These are phyloP conservation scores for Scedosporium boydii DNA, from an alignment of 2,329 filamentous ascomycete genomes.

Conservation along the genomic window DNA sequence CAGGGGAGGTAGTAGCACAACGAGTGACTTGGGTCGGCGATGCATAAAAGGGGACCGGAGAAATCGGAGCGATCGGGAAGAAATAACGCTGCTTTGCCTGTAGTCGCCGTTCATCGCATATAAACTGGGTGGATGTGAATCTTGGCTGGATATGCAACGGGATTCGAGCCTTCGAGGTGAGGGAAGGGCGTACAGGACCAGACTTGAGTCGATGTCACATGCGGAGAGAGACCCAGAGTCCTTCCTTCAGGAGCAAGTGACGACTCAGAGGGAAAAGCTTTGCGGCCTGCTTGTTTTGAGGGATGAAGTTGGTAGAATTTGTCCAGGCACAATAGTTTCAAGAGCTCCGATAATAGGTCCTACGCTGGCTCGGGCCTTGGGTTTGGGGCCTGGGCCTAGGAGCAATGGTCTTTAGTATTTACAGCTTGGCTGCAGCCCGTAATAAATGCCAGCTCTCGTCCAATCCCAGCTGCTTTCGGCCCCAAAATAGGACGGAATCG, in stretches of 20 bases:
- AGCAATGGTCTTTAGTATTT: too few species aligned
- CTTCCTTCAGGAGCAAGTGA: not conserved
- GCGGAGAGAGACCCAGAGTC: not conserved
- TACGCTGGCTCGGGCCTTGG: too few species aligned
- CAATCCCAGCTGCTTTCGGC: not conserved
- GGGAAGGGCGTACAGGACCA: not conserved
- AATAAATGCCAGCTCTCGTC: not conserved
- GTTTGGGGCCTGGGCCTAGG: too few species aligned
- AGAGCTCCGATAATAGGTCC: not conserved
- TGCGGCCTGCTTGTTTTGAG: not conserved
- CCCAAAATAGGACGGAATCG: not conserved
- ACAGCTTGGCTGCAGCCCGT: too few species aligned
- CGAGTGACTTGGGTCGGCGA: not conserved
- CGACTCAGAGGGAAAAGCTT: not conserved
- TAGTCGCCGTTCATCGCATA: not conserved
- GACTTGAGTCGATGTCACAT: not conserved
- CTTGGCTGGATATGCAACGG: not conserved
- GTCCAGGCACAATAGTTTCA: not conserved
- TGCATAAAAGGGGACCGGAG: not conserved
- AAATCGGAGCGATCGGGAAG: not conserved
- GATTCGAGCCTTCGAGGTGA: not conserved
- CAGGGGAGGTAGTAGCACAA: not conserved
- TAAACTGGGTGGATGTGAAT: not conserved
- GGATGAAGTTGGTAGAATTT: not conserved
- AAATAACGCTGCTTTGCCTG: not conserved